Percentiles rank a stretch among this genome's conserved stretches.
These are phyloP conservation scores for Rhodotorula sp. DNA, from an alignment of 1,284 basidiomycete species.

Conservation along the genomic window DNA sequence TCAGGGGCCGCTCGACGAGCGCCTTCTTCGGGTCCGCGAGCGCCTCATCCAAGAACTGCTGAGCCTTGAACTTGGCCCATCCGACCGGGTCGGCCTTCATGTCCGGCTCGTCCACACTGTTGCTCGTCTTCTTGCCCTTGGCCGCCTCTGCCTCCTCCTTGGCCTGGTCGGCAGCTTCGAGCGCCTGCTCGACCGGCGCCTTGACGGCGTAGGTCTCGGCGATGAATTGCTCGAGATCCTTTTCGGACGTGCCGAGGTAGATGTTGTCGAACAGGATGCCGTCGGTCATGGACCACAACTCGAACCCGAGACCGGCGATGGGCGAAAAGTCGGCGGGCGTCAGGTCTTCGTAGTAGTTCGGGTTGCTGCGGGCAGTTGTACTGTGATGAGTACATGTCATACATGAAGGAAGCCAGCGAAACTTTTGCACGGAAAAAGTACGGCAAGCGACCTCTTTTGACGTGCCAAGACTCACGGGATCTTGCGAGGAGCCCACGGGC, in stretches of 20 bases:
- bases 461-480: constrained; percentile 59
- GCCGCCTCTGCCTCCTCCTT: constrained; percentile 34
- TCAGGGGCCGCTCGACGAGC: constrained; percentile 77
- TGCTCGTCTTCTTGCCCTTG: constrained; percentile 16
- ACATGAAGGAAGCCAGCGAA: no score
- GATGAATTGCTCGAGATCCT: constrained; percentile 76
- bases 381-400: neutral
- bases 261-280: constrained; percentile 75
- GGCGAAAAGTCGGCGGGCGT: constrained; percentile 71
- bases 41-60: constrained; percentile 69
- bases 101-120: constrained; percentile 35
- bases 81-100: constrained; percentile 63
- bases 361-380: constrained; percentile 59
- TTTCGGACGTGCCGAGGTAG: constrained; percentile 81
- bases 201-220: constrained; percentile 82
- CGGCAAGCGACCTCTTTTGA: no score
- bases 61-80: constrained; percentile 72
- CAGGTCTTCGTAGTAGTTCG: constrained; percentile 83
- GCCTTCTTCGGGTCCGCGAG: constrained; percentile 69
- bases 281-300: constrained; percentile 98
- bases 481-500: constrained; percentile 86
- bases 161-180: constrained; percentile 49
- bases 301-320: constrained; percentile 85
- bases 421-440: neutral
- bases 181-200: constrained; percentile 54